These are phyloP conservation scores for Neurospora sp. DNA, from an alignment of 2,329 filamentous ascomycete genomes.

Conservation along the genomic window DNA sequence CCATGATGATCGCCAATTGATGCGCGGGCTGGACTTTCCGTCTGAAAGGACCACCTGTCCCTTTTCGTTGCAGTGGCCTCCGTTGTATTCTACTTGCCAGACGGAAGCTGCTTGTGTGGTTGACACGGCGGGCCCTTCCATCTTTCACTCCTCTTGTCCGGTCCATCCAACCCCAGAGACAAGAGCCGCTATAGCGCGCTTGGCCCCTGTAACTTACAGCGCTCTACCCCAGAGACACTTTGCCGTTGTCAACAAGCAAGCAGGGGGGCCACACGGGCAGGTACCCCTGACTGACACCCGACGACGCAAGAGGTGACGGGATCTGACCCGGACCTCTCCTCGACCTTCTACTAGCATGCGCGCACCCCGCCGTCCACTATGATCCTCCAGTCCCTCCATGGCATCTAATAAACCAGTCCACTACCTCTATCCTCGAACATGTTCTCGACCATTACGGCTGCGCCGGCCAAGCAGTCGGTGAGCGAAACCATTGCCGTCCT, in stretches of 20 bases:
- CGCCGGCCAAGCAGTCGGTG: constrained; percentile 91
- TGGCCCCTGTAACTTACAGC: not conserved
- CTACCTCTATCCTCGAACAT: constrained; percentile 27
- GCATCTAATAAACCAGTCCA: constrained; percentile 15
- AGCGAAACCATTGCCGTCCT: constrained; percentile 88
- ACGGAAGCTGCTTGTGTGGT: not conserved
- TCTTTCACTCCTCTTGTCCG: not conserved
- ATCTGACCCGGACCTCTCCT: not conserved
- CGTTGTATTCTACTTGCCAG: not conserved
- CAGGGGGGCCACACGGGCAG: not conserved
- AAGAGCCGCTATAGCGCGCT: not conserved
- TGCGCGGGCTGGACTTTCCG: not conserved
- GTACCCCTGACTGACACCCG: not conserved
- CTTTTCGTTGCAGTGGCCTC: not conserved
- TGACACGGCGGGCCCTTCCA: not conserved
- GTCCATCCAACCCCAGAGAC: not conserved
- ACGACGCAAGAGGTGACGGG: not conserved
- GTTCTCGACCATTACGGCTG: constrained; percentile 53
- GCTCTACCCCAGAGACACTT: not conserved
- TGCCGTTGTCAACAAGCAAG: not conserved
- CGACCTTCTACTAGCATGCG: not conserved
- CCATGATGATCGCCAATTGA: not conserved
- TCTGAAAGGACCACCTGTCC: not conserved
- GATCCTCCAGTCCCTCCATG: constrained; percentile 17
- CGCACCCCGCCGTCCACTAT: not conserved